Evolutionary conservation across 345 rosid species (phyloP), one percentile per base, ranked within the genome.

Genomic region (Nephelium lappaceum): DNA sequence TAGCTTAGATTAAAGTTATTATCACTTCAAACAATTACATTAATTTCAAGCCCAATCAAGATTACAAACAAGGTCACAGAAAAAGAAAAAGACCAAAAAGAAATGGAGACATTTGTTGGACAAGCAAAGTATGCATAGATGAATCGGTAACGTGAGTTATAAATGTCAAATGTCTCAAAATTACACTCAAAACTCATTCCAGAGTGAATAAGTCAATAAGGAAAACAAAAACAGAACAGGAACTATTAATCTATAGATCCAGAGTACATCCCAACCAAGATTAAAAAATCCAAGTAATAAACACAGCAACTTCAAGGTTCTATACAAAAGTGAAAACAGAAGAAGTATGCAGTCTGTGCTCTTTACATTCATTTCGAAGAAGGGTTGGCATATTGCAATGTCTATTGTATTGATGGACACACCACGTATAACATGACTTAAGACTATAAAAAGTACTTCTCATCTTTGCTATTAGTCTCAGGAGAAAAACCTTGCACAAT

Each of bases 191-290:
- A 31, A 61, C 5, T 47, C 41, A 10, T 11, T 19, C 60, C 9
- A 71, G 19, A 71, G 45, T 19, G 51, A 12, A 23, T n/a, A 15
- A 55, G 16, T 53, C 5, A 53, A 53, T 6, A 16, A 10, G 3
- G 43, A 12, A 7, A 38, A 21, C 19, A 23, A 4, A 73, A 62
- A 23, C 14, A 58, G 11, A n/a, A 60, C 38, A 61, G 23, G 11
- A 73, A 24, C 42, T 64, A 65, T 65, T 31, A 2, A 61, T 61
- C 21, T 36, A 68, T 74, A 81, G 31, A 77, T 58, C 47, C 49
- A 74, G 16, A n/a, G 24, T 64, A 24, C 53, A 45, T 23, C 74
- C 49, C 53, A 71, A 19, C 41, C 21, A 60, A 61, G 16, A 69
- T 12, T 36, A 67, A 74, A 39, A 65, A n/a, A 18, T 24, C 66